Evolutionary conservation across 768 basidiomycete genomes (phyloP), one percentile per base, ranked within the genome.

Genomic region (Serendipita indica): DNA sequence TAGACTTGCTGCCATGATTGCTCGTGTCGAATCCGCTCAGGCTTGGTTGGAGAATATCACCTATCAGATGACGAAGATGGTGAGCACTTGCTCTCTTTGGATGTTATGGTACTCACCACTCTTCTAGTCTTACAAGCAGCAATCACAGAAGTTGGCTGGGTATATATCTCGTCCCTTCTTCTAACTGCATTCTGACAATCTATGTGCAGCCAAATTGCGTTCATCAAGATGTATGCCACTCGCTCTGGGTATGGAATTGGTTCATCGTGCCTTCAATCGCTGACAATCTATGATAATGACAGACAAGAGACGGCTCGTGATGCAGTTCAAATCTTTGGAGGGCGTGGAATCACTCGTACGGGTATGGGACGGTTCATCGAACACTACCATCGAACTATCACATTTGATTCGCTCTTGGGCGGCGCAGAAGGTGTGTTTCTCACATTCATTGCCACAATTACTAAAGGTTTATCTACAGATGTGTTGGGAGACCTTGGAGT

Each of bases 21-120:
- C 87, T 30, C 82, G 87, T 34, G 75, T 83, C 30, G 90, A 93
- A 68, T 79, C 82, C 27, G 79, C 79, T 7, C 91, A 92, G 65
- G 77, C 75, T n/a, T 92, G 88, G 89, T 71, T 92, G 16, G 90
- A 93, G 72, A 84, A 79, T 59, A 71, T 93, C 57, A 92, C 89
- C 0, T 84, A 82, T 67, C 89, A 92, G 69, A 90, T 91, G 87
- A 81, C 74, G 63, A 78, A 88, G 59, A 90, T 92, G 89, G 75
- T 77, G 41, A 30, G 71, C 58, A 41, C n/a, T n/a, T n/a, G n/a
- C n/a, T n/a, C 56, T 20, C 37, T 39, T 25, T 39, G 28, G 63
- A 22, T 63, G 49, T 57, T 58, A 5, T 20, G 28, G 14, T 58
- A 3, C 16, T 33, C 61, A 52, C 16, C 22, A n/a, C 3, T 25